A percentile compares a stretch with the other conserved stretches of the same genome.
These are phyloP conservation scores for Lactifluus subvellereus DNA, from an alignment of 768 basidiomycete genomes.

Conservation along the genomic window DNA sequence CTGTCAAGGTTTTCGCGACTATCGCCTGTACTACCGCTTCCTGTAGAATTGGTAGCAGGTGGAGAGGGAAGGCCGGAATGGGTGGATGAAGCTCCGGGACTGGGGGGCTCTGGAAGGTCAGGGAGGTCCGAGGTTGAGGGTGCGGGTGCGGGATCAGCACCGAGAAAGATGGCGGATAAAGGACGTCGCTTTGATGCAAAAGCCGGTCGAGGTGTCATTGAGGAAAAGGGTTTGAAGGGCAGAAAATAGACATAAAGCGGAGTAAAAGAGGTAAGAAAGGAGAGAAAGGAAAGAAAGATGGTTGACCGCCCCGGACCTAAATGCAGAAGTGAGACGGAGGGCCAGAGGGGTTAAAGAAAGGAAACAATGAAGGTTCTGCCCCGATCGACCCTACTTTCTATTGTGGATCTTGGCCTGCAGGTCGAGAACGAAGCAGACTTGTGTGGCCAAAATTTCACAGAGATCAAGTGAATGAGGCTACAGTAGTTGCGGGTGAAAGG, in stretches of 20 bases:
- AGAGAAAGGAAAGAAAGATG: constrained; percentile 1
- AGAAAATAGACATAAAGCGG: constrained; percentile 21
- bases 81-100: constrained; percentile 46
- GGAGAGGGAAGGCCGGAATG: constrained; percentile 75
- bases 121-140: constrained; percentile 32
- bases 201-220: constrained; percentile 49
- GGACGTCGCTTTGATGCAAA: constrained; percentile 44
- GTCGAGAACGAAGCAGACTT: background rate
- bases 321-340: background rate
- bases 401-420: constrained; percentile 11
- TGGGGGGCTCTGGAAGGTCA: constrained; percentile 62
- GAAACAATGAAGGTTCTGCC: constrained; percentile 3
- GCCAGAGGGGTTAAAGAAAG: constrained; percentile 2
- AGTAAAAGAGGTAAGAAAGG: background rate
- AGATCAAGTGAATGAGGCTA: background rate
- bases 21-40: constrained; percentile 45
- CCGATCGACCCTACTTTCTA: constrained; percentile 15
- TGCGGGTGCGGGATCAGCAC: constrained; percentile 33
- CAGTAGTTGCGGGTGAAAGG: background rate
- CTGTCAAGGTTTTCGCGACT: constrained; percentile 38
- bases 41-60: constrained; percentile 80
- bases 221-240: constrained; percentile 12
- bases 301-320: background rate
- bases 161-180: constrained; percentile 57
- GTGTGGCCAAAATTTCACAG: constrained; percentile 11